These are phyloP conservation scores for Leucogyrophana mollusca DNA, from an alignment of 768 basidiomycete genomes.

Conservation along the genomic window DNA sequence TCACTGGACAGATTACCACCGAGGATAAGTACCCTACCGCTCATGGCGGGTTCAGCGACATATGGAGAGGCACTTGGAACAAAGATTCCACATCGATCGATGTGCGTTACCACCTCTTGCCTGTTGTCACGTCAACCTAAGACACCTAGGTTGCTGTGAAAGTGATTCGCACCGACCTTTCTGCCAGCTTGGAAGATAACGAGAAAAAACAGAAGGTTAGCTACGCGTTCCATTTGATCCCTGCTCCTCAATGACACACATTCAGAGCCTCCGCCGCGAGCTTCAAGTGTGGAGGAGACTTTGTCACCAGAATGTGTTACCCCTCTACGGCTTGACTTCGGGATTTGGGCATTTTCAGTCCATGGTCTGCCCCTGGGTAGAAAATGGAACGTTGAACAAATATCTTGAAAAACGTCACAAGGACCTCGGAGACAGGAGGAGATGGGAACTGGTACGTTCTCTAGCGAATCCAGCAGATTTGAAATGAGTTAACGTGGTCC, in stretches of 20 bases:
- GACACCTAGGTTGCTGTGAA: slow-evolving; percentile 22
- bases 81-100: slow-evolving; percentile 14
- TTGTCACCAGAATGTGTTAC: slow-evolving; percentile 25
- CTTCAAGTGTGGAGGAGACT: slow-evolving; percentile 19
- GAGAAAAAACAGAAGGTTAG: too few species aligned
- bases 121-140: not conserved
- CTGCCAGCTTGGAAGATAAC: slow-evolving; percentile 1
- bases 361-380: slow-evolving; percentile 33
- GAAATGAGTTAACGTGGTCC: too few species aligned
- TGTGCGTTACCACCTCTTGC: slow-evolving; percentile 10
- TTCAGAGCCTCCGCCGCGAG: slow-evolving; percentile 29
- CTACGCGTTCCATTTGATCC: too few species aligned
- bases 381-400: slow-evolving; percentile 21
- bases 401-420: slow-evolving; percentile 14
- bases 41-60: slow-evolving; percentile 1
- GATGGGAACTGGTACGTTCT: slow-evolving; percentile 2
- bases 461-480: not conserved
- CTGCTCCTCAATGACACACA: too few species aligned
- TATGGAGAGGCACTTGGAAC: slow-evolving; percentile 17
- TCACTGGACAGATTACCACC: not conserved
- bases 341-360: slow-evolving; percentile 28
- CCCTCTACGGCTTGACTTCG: slow-evolving; percentile 25
- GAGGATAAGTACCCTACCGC: slow-evolving; percentile 1
- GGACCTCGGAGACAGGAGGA: slow-evolving; percentile 1
- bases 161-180: slow-evolving; percentile 20